Conservation (phyloP, 441 rosid species). For the Bruguiera hainesii region DNA sequence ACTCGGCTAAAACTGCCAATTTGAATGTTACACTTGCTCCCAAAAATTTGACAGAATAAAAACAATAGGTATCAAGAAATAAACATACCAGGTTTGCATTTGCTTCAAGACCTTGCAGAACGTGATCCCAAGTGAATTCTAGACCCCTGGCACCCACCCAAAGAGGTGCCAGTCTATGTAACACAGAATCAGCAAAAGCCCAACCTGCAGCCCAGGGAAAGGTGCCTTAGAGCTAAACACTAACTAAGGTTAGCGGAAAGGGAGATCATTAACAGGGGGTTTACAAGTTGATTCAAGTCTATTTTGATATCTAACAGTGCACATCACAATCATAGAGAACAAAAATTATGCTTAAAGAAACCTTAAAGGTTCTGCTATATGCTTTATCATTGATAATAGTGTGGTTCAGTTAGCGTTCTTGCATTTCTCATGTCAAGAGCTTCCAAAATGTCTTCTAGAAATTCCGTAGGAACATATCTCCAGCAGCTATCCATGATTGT, state of each 20-base stretch:
- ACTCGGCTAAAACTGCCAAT: not conserved
- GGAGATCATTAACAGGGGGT: not conserved
- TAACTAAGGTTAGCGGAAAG: conserved; percentile 1
- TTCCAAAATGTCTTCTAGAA: no score
- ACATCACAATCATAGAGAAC: no score
- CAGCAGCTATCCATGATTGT: no score
- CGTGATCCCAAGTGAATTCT: conserved; percentile 91
- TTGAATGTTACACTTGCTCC: not conserved
- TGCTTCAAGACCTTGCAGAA: conserved; percentile 93
- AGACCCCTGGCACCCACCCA: conserved; percentile 97
- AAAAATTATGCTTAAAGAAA: no score
- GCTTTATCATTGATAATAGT: no score
- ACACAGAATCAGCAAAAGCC: conserved; percentile 92
- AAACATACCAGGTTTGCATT: conserved; percentile 79
- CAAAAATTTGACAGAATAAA: not conserved
- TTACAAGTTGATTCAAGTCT: not conserved
- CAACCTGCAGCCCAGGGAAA: conserved; percentile 52
- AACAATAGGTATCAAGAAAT: not conserved
- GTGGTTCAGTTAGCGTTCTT: no score
- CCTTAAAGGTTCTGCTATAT: no score
- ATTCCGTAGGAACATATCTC: no score
- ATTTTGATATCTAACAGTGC: not conserved
- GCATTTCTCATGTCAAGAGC: no score
- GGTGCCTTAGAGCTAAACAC: not conserved
- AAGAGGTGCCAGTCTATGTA: conserved; percentile 89